phyloP scores from a whole-genome alignment of 768 basidiomycete species.

The Phylloporus sp. region DNA sequence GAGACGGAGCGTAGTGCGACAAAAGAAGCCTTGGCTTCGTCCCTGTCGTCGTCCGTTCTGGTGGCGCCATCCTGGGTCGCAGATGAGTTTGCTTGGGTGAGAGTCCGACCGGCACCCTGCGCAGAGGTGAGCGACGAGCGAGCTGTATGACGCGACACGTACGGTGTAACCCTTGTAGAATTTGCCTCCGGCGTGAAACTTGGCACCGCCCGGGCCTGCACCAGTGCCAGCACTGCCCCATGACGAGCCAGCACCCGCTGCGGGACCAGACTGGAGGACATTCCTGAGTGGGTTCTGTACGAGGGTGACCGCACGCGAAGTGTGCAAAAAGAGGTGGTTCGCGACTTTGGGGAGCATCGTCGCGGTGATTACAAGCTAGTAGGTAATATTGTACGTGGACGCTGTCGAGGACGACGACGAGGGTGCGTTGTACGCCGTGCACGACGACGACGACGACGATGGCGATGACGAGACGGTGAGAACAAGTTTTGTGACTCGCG shows the following conservation, averaged over 20 bases:
- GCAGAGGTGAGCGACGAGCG: slow-evolving; percentile 4
- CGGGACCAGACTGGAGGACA: slow-evolving; percentile 58
- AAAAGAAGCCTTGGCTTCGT: slow-evolving; percentile 40
- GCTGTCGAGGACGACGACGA: no score
- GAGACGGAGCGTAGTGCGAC: slow-evolving; percentile 26
- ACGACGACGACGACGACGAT: not conserved
- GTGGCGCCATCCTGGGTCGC: slow-evolving; percentile 48
- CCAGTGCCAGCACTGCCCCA: slow-evolving; percentile 47
- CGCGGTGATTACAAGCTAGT: slow-evolving; percentile 7
- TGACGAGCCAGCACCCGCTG: slow-evolving; percentile 44
- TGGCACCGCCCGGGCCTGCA: slow-evolving; percentile 66
- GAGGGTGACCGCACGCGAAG: slow-evolving; percentile 68
- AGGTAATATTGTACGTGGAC: no score
- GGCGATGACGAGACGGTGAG: not conserved
- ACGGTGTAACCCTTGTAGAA: slow-evolving; percentile 69
- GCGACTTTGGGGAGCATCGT: slow-evolving; percentile 81
- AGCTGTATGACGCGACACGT: slow-evolving; percentile 19
- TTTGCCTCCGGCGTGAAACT: slow-evolving; percentile 65
- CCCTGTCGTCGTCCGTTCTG: slow-evolving; percentile 52
- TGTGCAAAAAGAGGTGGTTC: slow-evolving; percentile 70
- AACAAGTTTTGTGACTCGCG: not conserved
- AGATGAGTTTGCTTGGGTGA: slow-evolving; percentile 66
- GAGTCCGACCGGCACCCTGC: slow-evolving; percentile 64
- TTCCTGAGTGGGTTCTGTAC: slow-evolving; percentile 76
- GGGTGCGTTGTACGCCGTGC: not conserved